Percentiles rank a stretch among this genome's conserved stretches.
These are phyloP conservation scores for Aaosphaeria arxii DNA, from an alignment of 2,329 filamentous ascomycete species.

Conservation along the genomic window DNA sequence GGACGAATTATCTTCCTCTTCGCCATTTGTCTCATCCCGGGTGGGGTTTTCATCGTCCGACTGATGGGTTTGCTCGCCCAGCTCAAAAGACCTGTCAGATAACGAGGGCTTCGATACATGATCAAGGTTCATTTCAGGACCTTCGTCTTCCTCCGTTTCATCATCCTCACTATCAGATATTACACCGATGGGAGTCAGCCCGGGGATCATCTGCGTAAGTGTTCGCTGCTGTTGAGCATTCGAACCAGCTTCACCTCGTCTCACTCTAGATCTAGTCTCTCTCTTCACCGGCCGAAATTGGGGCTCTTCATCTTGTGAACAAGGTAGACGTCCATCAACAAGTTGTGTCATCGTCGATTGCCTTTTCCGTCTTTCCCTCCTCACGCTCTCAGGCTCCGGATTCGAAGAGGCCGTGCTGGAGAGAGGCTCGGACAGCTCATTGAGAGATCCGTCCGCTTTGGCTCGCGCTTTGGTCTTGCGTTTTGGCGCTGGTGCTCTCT, in stretches of 20 bases:
- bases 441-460: neutral
- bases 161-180: conserved; percentile 17
- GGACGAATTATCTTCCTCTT: conserved; percentile 6
- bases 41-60: neutral
- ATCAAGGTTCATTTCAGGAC: neutral
- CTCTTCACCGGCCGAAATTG: conserved; percentile 21
- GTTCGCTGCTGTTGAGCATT: conserved; percentile 25
- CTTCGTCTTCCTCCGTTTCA: conserved; percentile 7
- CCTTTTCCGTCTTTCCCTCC: conserved; percentile 12
- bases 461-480: neutral
- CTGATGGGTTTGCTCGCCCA: neutral
- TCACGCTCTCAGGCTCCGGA: neutral
- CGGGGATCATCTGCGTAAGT: conserved; percentile 34
- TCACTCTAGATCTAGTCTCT: conserved; percentile 16
- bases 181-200: conserved; percentile 13
- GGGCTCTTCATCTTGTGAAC: conserved; percentile 15
- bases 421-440: neutral
- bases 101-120: neutral
- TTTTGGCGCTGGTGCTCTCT: neutral
- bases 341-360: conserved; percentile 38
- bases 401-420: neutral
- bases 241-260: conserved; percentile 8
- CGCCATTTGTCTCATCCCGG: neutral
- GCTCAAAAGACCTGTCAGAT: conserved; percentile 10
- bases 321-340: conserved; percentile 20